Percentiles rank a stretch among this genome's conserved stretches.
phyloP scores from a whole-genome alignment of 2,329 filamentous ascomycete genomes.

The Dactylellina leptospora region DNA sequence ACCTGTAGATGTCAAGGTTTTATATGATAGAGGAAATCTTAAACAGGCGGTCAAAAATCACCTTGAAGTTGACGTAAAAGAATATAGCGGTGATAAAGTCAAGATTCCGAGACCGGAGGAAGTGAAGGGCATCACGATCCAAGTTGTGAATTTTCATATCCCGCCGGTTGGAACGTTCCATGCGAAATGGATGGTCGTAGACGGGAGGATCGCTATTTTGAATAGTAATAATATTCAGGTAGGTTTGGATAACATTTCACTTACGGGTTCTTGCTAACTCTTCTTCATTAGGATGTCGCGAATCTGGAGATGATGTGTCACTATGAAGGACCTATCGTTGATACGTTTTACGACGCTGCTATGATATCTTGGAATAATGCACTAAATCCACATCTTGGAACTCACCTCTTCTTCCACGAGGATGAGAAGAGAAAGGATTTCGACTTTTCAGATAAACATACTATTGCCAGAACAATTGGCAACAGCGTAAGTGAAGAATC shows the following conservation, averaged over 20 bases:
- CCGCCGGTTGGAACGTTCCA: constrained; percentile 78
- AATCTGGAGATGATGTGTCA: constrained; percentile 84
- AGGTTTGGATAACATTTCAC: neutral
- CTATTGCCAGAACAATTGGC: constrained; percentile 12
- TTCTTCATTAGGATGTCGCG: constrained; percentile 70
- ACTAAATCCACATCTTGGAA: constrained; percentile 70
- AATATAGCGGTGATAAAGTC: constrained; percentile 69
- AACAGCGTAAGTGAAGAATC: constrained; percentile 5
- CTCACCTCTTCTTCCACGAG: constrained; percentile 59
- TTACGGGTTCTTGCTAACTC: constrained; percentile 49
- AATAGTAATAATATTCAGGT: constrained; percentile 79
- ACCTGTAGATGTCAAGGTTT: constrained; percentile 74
- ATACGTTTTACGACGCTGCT: constrained; percentile 77
- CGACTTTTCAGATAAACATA: constrained; percentile 32
- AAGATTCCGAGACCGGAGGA: constrained; percentile 71
- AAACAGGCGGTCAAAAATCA: constrained; percentile 74
- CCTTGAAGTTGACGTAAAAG: constrained; percentile 67
- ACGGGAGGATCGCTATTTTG: constrained; percentile 74
- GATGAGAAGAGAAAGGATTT: constrained; percentile 17
- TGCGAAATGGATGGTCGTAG: constrained; percentile 79
- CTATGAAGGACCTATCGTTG: constrained; percentile 78
- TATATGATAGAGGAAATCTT: constrained; percentile 76
- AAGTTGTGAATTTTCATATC: constrained; percentile 77
- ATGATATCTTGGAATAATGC: constrained; percentile 75
- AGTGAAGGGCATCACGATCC: constrained; percentile 75